Conservation (phyloP, 31 red algal genomes). For the Odonthalia washingtoniensis region DNA sequence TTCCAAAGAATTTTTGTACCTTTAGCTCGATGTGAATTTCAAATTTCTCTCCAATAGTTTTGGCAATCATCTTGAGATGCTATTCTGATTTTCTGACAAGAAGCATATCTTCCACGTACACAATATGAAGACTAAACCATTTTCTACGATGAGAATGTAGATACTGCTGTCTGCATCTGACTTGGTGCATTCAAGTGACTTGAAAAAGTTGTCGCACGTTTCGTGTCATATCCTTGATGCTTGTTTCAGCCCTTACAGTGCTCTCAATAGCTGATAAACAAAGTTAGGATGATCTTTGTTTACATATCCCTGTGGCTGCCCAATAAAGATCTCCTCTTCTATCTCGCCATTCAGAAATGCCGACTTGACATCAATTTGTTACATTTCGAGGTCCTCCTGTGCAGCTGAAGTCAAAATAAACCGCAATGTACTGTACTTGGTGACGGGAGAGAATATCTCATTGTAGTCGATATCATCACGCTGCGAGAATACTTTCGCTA, state of each 20-base stretch:
- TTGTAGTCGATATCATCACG: slow-evolving; percentile 34
- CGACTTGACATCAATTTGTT: slow-evolving; percentile 45
- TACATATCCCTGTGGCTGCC: background rate
- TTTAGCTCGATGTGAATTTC: no score
- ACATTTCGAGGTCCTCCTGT: background rate
- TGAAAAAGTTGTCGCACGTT: no score
- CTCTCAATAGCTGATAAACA: slow-evolving; percentile 15
- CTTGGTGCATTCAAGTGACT: no score
- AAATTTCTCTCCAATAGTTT: no score
- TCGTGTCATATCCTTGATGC: no score
- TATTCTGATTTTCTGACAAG: no score
- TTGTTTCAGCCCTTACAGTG: slow-evolving; percentile 39
- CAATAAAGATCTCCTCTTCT: slow-evolving; percentile 47
- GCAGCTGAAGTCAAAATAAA: slow-evolving; percentile 29
- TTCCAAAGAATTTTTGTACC: no score
- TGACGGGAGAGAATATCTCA: slow-evolving; percentile 41
- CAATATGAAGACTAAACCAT: no score
- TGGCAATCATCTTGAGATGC: no score
- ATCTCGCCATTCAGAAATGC: slow-evolving; percentile 51
- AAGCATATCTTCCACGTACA: no score
- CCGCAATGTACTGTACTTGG: background rate
- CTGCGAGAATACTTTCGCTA: slow-evolving; percentile 41
- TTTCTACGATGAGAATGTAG: no score
- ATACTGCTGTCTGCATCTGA: no score
- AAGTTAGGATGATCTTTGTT: background rate